phyloP scores from a whole-genome alignment of 2,329 filamentous ascomycete genomes.

The Biscogniauxia marginata region DNA sequence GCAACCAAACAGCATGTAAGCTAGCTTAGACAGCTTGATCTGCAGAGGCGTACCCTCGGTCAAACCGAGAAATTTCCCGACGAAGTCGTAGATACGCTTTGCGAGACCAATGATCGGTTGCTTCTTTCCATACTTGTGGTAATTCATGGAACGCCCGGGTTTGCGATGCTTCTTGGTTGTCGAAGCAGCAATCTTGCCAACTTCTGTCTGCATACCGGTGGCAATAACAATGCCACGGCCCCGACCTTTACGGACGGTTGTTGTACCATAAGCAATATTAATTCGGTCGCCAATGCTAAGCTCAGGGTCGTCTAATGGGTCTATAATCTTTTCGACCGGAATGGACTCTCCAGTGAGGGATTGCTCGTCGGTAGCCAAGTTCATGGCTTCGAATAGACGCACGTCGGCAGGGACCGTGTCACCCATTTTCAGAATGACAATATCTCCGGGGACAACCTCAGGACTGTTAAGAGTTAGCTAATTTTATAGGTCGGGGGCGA shows the following conservation, averaged over 20 bases:
- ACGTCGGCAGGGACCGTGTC: conserved; percentile 75
- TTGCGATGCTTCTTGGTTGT: conserved; percentile 53
- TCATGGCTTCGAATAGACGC: conserved; percentile 70
- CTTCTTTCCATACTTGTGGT: conserved; percentile 51
- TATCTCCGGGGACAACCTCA: conserved; percentile 69
- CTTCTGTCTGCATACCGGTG: conserved; percentile 70
- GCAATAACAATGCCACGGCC: conserved; percentile 70
- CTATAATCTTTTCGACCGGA: conserved; percentile 65
- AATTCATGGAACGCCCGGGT: conserved; percentile 53
- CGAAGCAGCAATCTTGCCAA: conserved; percentile 66
- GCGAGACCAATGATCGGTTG: conserved; percentile 47
- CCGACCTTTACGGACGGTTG: conserved; percentile 69
- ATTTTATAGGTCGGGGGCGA: not conserved
- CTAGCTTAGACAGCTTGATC: conserved; percentile 74
- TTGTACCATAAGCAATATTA: conserved; percentile 75
- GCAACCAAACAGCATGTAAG: conserved; percentile 72
- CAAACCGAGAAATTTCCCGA: conserved; percentile 59
- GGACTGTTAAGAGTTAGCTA: conserved; percentile 40
- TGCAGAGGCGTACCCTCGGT: conserved; percentile 74
- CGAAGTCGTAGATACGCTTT: conserved; percentile 47
- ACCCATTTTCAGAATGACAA: conserved; percentile 66
- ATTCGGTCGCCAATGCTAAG: conserved; percentile 69
- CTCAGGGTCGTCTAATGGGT: conserved; percentile 51
- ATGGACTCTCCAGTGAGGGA: conserved; percentile 75
- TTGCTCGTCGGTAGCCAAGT: conserved; percentile 76